These are phyloP conservation scores for Eimeria brunetti DNA, from an alignment of 169 alveolate genomes.

Conservation along the genomic window DNA sequence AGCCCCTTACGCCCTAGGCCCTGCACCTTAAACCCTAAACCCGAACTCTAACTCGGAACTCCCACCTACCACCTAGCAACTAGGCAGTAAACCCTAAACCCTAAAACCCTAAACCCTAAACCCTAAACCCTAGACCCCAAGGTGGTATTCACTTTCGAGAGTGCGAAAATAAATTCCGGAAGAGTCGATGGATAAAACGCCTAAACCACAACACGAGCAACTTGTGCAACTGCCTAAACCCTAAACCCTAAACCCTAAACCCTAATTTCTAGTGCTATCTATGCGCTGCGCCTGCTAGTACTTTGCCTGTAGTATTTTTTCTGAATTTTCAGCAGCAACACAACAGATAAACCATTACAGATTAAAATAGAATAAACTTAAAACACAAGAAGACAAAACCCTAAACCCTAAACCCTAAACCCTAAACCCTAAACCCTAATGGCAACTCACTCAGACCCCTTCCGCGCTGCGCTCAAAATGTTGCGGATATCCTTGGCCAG, in stretches of 20 bases:
- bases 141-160: neutral
- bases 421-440: neutral
- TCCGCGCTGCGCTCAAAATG: slow-evolving; percentile 20
- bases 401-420: too few relatives aligned
- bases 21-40: slow-evolving; percentile 11
- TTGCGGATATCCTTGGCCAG: slow-evolving; percentile 81
- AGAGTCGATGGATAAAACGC: slow-evolving; percentile 4
- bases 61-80: slow-evolving; percentile 98
- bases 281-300: slow-evolving; percentile 95
- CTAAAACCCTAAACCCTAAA: neutral
- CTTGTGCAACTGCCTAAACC: neutral
- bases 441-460: slow-evolving; percentile 35
- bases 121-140: slow-evolving; percentile 3
- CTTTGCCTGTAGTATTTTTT: too few relatives aligned
- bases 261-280: slow-evolving; percentile 44
- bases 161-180: slow-evolving; percentile 1
- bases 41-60: neutral
- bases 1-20: neutral
- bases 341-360: neutral
- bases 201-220: neutral
- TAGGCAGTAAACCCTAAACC: slow-evolving; percentile 82
- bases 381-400: neutral
- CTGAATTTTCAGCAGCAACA: neutral
- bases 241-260: slow-evolving; percentile 23
- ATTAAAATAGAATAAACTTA: too few relatives aligned